Conservation (phyloP, 345 rosid genomes). For the Pistacia vera region DNA sequence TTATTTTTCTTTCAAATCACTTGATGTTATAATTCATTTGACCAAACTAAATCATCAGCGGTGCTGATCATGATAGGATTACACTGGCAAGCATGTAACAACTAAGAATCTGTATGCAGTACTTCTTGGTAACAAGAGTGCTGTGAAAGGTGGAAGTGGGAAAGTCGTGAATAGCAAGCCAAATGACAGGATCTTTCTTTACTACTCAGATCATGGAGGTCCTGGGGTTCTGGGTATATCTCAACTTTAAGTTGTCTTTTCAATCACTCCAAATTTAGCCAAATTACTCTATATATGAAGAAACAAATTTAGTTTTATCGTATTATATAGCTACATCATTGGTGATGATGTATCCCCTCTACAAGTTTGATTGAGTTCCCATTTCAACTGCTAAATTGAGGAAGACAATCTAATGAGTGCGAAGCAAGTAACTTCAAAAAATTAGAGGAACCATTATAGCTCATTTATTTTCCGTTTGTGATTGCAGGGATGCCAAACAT, state of each 20-base stretch:
- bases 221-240: conserved; percentile 94
- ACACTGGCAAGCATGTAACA: conserved; percentile 68
- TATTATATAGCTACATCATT: not conserved
- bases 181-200: conserved; percentile 76
- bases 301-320: too few species aligned
- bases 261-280: not conserved
- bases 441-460: not conserved
- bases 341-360: not conserved
- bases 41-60: not conserved
- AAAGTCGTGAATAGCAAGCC: conserved; percentile 83
- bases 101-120: conserved; percentile 83
- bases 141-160: conserved; percentile 82
- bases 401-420: too few species aligned
- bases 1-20: too few species aligned
- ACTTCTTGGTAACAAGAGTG: conserved; percentile 75
- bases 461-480: not conserved
- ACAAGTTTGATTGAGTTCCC: not conserved
- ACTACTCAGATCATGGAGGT: conserved; percentile 93
- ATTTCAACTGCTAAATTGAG: not conserved
- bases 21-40: not conserved
- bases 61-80: conserved; percentile 50
- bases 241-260: not conserved
- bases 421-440: not conserved
- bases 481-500: conserved; percentile 82
- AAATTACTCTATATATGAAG: too few species aligned